These are phyloP conservation scores for Andrographis paniculata DNA, from an alignment of 305 asterid genomes.

Conservation along the genomic window DNA sequence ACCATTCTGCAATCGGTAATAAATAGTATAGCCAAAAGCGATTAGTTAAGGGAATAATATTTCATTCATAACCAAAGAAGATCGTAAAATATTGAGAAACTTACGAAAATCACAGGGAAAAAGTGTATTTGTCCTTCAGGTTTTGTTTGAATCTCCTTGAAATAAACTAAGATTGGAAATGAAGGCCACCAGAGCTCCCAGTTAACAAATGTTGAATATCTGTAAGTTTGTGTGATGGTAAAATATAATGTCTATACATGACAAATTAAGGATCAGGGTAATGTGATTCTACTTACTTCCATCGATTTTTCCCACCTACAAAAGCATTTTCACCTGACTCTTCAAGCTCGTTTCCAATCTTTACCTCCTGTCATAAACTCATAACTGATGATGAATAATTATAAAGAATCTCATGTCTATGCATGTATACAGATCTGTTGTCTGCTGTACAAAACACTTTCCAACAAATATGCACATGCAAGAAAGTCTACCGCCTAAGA, in stretches of 20 bases:
- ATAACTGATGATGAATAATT: background rate
- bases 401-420: too few species aligned
- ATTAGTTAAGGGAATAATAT: conserved; percentile 11
- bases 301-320: conserved; percentile 88
- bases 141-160: conserved; percentile 86
- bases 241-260: conserved; percentile 2
- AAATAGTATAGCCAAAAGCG: conserved; percentile 5
- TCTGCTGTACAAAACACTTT: background rate
- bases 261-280: conserved; percentile 5
- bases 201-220: conserved; percentile 80
- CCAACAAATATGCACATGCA: conserved; percentile 1
- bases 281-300: conserved; percentile 64
- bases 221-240: conserved; percentile 20
- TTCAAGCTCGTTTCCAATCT: conserved; percentile 68
- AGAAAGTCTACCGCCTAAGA: too few species aligned
- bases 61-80: conserved; percentile 15
- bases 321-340: conserved; percentile 89
- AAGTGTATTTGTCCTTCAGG: conserved; percentile 90
- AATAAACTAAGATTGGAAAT: conserved; percentile 85
- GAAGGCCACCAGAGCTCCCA: conserved; percentile 99
- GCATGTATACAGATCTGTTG: background rate
- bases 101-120: conserved; percentile 75
- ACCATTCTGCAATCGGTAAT: conserved; percentile 44
- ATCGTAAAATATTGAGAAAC: conserved; percentile 20
- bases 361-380: conserved; percentile 59